Conservation (phyloP, 108 stramenopile genomes). For the Tribonema minus region DNA sequence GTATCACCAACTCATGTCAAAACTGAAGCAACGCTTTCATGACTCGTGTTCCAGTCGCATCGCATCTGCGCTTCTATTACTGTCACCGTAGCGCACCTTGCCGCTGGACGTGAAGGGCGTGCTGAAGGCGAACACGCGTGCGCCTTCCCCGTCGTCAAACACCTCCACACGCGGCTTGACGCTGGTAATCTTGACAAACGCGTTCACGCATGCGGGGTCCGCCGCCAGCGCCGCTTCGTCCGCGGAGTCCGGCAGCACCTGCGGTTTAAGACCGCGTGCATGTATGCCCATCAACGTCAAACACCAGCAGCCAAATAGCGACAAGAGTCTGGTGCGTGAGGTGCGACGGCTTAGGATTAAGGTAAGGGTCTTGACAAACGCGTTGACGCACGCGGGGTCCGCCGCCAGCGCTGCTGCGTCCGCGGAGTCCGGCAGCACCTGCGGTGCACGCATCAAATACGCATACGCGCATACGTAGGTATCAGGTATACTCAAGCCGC, state of each 20-base stretch:
- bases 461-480: too few relatives aligned
- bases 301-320: too few relatives aligned
- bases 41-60: too few relatives aligned
- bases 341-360: too few relatives aligned
- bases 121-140: conserved; percentile 21
- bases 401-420: conserved; percentile 2
- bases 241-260: conserved; percentile 32
- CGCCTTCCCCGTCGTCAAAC: conserved; percentile 30
- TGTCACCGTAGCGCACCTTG: conserved; percentile 6
- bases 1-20: too few relatives aligned
- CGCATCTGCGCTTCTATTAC: too few relatives aligned
- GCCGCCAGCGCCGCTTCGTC: conserved; percentile 3
- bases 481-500: too few relatives aligned
- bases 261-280: too few relatives aligned
- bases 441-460: too few relatives aligned
- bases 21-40: too few relatives aligned
- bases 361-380: conserved; percentile 38
- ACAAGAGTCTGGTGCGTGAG: too few relatives aligned
- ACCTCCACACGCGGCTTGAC: conserved; percentile 38
- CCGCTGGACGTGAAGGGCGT: conserved; percentile 26
- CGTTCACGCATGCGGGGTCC: conserved; percentile 1
- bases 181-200: conserved; percentile 29
- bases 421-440: conserved; percentile 32
- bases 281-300: too few relatives aligned
- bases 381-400: conserved; percentile 5